Percentiles rank a stretch among this genome's conserved stretches.
phyloP scores from a whole-genome alignment of 2,329 filamentous ascomycete genomes.

The Corniculantispora saksenae region DNA sequence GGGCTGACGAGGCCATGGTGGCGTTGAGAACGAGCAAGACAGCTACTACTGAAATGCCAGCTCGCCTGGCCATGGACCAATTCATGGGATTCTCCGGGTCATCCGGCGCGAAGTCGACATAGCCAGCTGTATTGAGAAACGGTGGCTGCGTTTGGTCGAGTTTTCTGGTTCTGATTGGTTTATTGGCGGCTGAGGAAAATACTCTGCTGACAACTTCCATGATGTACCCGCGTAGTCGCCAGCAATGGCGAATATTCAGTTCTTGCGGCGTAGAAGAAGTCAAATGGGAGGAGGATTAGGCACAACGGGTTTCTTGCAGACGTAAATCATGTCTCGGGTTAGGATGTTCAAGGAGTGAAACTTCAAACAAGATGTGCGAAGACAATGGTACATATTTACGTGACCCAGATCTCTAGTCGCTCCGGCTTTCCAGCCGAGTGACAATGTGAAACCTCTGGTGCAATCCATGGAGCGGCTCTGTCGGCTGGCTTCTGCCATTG shows the following conservation, averaged over 20 bases:
- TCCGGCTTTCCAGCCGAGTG: background rate
- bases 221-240: background rate
- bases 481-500: background rate
- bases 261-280: background rate
- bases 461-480: background rate
- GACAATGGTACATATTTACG: background rate
- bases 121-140: conserved; percentile 50
- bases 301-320: background rate
- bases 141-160: conserved; percentile 31
- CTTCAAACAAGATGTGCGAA: background rate
- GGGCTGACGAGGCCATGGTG: conserved; percentile 45
- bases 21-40: conserved; percentile 55
- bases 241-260: background rate
- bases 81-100: conserved; percentile 54
- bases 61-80: conserved; percentile 44
- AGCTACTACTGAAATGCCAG: conserved; percentile 42
- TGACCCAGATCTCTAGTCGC: background rate
- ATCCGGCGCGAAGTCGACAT: conserved; percentile 50
- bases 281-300: no score
- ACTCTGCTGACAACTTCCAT: conserved; percentile 46
- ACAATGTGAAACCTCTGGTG: background rate
- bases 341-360: background rate
- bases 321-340: background rate
- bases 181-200: conserved; percentile 52
- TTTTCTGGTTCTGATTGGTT: conserved; percentile 49